Conservation (phyloP, 1,139 yeast species). For the Martiniozyma asiatica region DNA sequence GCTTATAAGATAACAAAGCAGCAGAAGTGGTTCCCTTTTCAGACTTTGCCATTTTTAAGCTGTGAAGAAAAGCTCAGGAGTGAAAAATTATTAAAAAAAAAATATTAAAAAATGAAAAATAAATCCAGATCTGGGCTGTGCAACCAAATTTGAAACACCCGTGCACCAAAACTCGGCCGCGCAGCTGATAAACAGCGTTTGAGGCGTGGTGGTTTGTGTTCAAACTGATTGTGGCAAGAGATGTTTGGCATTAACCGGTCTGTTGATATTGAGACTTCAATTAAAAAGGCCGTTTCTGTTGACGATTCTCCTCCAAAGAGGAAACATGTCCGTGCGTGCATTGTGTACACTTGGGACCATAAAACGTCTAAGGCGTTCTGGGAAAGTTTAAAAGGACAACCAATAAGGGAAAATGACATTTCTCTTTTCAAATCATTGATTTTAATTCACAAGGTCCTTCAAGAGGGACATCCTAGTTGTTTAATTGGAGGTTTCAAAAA, state of each 20-base stretch:
- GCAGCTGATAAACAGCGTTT: too few species aligned
- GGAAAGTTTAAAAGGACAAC: slow-evolving; percentile 72
- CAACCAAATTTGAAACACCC: too few species aligned
- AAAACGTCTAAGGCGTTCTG: slow-evolving; percentile 78
- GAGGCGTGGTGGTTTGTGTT: too few species aligned
- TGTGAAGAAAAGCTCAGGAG: too few species aligned
- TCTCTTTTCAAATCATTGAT: slow-evolving; percentile 84
- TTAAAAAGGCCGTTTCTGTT: slow-evolving; percentile 74
- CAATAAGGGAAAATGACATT: slow-evolving; percentile 70
- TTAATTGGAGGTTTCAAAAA: slow-evolving; percentile 75
- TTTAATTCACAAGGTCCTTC: slow-evolving; percentile 82
- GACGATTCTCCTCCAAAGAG: slow-evolving; percentile 93
- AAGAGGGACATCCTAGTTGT: slow-evolving; percentile 88
- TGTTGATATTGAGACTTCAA: slow-evolving; percentile 47
- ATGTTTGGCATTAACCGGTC: slow-evolving; percentile 13
- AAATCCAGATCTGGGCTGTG: too few species aligned
- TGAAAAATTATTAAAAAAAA: too few species aligned
- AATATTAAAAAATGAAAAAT: too few species aligned
- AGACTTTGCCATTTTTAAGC: too few species aligned
- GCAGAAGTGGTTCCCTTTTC: too few species aligned
- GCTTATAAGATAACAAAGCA: too few species aligned
- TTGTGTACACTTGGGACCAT: slow-evolving; percentile 94
- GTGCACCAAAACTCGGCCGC: too few species aligned
- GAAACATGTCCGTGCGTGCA: slow-evolving; percentile 89
- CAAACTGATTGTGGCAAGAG: too few species aligned